Percentiles rank a stretch among this genome's conserved stretches.
Conservation (phyloP, 2,329 filamentous ascomycete genomes). For the Berkeleyomyces basicola region DNA sequence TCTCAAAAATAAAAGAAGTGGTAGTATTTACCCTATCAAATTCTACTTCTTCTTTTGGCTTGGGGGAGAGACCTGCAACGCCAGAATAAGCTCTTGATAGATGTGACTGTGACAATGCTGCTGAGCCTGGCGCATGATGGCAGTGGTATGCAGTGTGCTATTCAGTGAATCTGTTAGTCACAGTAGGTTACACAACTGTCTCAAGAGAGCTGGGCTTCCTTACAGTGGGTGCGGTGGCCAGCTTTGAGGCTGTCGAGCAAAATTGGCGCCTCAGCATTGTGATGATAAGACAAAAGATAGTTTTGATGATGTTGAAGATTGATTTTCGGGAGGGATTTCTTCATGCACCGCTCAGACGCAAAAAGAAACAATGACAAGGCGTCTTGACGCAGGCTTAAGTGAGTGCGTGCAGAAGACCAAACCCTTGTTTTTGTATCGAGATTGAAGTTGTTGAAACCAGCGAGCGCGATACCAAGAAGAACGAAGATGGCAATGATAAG, state of each 20-base stretch:
- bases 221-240: background rate
- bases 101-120: background rate
- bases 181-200: background rate
- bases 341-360: background rate
- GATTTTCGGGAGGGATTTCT: background rate
- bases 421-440: background rate
- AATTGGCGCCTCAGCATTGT: background rate
- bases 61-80: constrained; percentile 6
- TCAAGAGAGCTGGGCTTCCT: background rate
- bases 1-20: background rate
- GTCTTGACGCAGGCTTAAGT: background rate
- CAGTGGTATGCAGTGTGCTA: background rate
- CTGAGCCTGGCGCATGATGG: background rate
- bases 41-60: constrained; percentile 10
- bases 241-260: background rate
- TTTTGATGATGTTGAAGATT: background rate
- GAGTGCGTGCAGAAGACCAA: background rate
- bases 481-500: too few species aligned
- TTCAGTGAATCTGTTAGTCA: background rate
- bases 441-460: background rate
- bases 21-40: constrained; percentile 11
- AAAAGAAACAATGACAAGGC: background rate
- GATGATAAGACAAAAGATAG: background rate
- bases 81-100: constrained; percentile 10
- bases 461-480: too few species aligned